Conservation (phyloP, 176 grass and related monocot species). For the Hsuehochloa calcarea region DNA sequence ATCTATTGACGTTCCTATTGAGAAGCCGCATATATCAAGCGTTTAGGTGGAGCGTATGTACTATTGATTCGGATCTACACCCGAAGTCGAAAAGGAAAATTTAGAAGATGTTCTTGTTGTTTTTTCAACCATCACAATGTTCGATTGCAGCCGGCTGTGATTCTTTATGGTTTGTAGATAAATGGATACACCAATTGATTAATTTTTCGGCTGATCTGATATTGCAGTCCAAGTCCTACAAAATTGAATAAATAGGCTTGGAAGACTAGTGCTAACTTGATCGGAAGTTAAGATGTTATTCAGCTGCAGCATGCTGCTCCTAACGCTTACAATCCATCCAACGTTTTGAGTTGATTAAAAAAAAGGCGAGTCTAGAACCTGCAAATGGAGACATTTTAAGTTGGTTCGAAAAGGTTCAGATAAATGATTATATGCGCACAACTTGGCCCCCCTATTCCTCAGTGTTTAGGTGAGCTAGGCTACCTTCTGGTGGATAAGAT, state of each 20-base stretch:
- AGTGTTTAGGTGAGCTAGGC: slow-evolving; percentile 16
- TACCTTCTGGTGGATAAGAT: slow-evolving; percentile 22
- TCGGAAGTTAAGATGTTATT: no score
- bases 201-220: not conserved
- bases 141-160: not conserved
- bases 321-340: not conserved
- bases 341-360: not conserved
- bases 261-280: not conserved
- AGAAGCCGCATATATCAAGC: no score
- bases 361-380: not conserved
- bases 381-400: not conserved
- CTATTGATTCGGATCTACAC: no score
- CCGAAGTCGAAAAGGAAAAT: no score
- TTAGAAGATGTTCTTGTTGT: no score
- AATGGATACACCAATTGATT: not conserved
- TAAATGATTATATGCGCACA: not conserved
- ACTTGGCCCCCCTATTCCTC: not conserved
- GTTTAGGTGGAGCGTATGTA: no score
- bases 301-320: not conserved
- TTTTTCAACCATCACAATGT: no score
- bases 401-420: not conserved
- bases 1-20: no score
- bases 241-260: not conserved
- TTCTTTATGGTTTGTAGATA: not conserved
- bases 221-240: not conserved